These are phyloP conservation scores for Orbilia ellipsospora DNA, from an alignment of 2,329 filamentous ascomycete species.

Conservation along the genomic window DNA sequence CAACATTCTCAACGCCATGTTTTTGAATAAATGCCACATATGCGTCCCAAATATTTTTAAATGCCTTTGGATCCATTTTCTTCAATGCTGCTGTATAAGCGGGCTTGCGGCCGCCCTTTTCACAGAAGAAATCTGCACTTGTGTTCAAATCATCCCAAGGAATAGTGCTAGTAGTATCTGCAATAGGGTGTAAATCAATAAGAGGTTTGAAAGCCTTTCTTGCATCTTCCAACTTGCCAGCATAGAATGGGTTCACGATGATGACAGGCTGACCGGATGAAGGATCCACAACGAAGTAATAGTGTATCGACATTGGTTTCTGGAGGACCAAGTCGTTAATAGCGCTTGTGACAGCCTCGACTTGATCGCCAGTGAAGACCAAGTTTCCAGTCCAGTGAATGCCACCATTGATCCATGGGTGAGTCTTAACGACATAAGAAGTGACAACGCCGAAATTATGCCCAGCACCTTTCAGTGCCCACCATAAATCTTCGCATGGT, in stretches of 20 bases:
- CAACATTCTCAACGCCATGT: conserved; percentile 49
- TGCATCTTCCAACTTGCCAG: conserved; percentile 53
- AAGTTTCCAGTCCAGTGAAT: conserved; percentile 59
- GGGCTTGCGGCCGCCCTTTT: conserved; percentile 59
- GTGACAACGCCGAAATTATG: conserved; percentile 65
- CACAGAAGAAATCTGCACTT: conserved; percentile 57
- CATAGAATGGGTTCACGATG: conserved; percentile 56
- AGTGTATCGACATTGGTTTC: conserved; percentile 58
- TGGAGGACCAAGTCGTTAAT: conserved; percentile 57
- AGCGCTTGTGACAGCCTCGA: conserved; percentile 58
- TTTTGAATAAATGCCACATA: conserved; percentile 47
- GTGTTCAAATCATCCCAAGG: conserved; percentile 58
- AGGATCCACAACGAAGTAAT: conserved; percentile 58
- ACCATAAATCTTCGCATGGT: conserved; percentile 62
- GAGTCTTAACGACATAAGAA: conserved; percentile 62
- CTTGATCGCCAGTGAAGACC: conserved; percentile 59
- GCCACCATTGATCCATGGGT: conserved; percentile 57
- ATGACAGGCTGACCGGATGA: conserved; percentile 55
- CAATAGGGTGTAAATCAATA: conserved; percentile 57
- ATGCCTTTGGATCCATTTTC: conserved; percentile 38
- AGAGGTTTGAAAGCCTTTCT: conserved; percentile 57
- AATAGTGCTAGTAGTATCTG: conserved; percentile 56
- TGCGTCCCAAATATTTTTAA: conserved; percentile 47
- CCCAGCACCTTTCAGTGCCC: conserved; percentile 64
- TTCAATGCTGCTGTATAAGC: conserved; percentile 58